Conservation (phyloP, 257 asterid species). For the Penstemon newberryi region DNA sequence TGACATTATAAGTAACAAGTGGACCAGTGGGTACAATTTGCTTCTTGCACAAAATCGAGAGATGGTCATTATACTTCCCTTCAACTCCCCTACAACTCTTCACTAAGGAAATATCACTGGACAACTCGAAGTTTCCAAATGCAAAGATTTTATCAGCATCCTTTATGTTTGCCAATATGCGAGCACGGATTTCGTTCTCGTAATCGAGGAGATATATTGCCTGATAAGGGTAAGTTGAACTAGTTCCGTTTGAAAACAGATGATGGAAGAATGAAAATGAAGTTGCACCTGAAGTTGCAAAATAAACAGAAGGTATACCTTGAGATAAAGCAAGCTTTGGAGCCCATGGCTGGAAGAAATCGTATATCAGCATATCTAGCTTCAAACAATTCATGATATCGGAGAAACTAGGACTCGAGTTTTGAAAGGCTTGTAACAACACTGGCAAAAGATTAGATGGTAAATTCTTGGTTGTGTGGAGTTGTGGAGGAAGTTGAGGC, state of each 20-base stretch:
- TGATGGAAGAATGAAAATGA: too few species aligned
- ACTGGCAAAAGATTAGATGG: slow-evolving; percentile 16
- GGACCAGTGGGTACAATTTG: slow-evolving; percentile 30
- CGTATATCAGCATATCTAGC: slow-evolving; percentile 18
- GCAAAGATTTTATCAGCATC: slow-evolving; percentile 12
- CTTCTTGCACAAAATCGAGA: slow-evolving; percentile 20
- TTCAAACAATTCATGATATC: slow-evolving; percentile 8
- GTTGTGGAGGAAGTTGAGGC: slow-evolving; percentile 20
- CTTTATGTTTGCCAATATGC: too few species aligned
- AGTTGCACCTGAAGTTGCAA: too few species aligned
- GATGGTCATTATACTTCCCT: slow-evolving; percentile 29
- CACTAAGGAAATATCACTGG: slow-evolving; percentile 25
- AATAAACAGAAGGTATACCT: too few species aligned
- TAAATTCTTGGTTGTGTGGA: slow-evolving; percentile 25
- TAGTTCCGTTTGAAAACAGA: too few species aligned
- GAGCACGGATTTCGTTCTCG: too few species aligned
- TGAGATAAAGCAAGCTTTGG: background rate
- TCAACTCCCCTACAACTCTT: slow-evolving; percentile 27
- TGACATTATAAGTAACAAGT: too few species aligned
- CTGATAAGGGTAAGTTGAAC: too few species aligned
- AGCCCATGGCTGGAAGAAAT: slow-evolving; percentile 28
- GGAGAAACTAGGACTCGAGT: slow-evolving; percentile 3
- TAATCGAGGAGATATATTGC: too few species aligned
- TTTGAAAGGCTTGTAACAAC: slow-evolving; percentile 18
- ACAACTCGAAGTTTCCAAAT: slow-evolving; percentile 19